Percentiles rank a stretch among this genome's conserved stretches.
Evolutionary conservation across 345 rosid genomes (phyloP).

Genomic region (Lepidium sativum): DNA sequence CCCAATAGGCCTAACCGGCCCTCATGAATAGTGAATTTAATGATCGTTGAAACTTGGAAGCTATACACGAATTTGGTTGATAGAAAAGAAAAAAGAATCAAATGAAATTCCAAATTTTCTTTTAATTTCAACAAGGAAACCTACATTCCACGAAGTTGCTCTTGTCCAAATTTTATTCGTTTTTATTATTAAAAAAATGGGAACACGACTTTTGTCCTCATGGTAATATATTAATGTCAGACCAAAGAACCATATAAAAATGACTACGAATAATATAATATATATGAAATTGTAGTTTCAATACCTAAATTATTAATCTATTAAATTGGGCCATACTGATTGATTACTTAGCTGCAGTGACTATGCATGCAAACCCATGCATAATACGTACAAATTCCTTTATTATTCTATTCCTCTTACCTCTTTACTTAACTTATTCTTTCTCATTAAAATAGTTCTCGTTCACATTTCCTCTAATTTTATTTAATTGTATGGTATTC

Average conservation of each 20-base stretch:
- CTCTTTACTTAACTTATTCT: constrained; percentile 14
- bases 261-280: constrained; percentile 1
- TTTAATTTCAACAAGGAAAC: too few relatives aligned
- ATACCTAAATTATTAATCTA: constrained; percentile 1
- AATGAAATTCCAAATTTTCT: not conserved
- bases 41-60: too few relatives aligned
- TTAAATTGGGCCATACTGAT: constrained; percentile 18
- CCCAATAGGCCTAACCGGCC: too few relatives aligned
- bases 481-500: not conserved
- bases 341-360: constrained; percentile 24
- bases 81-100: too few relatives aligned
- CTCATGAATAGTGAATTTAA: too few relatives aligned
- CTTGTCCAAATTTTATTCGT: constrained; percentile 23
- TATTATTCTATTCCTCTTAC: constrained; percentile 14
- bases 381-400: constrained; percentile 28
- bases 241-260: constrained; percentile 3
- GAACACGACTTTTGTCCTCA: constrained; percentile 16
- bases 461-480: constrained; percentile 6
- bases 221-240: constrained; percentile 11
- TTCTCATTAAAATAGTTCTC: constrained; percentile 2
- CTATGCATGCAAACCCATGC: constrained; percentile 36
- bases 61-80: too few relatives aligned
- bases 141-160: constrained; percentile 24
- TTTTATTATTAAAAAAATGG: not conserved
- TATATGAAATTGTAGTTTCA: constrained; percentile 12